Conservation (phyloP, 1,139 yeast species). For the Blastobotrys proliferans region DNA sequence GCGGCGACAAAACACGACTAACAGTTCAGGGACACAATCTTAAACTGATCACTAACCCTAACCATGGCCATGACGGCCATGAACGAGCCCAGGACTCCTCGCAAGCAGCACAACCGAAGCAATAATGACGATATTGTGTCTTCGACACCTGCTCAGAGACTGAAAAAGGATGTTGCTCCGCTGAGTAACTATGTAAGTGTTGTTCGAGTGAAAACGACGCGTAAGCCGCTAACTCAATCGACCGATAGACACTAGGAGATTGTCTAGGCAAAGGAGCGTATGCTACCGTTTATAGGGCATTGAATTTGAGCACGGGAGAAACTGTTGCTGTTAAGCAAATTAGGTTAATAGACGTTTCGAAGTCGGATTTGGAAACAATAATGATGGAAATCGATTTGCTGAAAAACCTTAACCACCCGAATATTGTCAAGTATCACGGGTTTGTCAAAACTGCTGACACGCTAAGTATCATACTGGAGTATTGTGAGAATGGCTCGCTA, state of each 20-base stretch:
- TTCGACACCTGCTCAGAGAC: constrained; percentile 23
- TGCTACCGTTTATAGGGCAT: constrained; percentile 68
- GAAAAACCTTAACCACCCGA: constrained; percentile 74
- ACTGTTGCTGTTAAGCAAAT: constrained; percentile 86
- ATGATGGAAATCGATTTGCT: constrained; percentile 47
- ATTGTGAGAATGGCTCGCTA: constrained; percentile 83
- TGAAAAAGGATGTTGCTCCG: constrained; percentile 17
- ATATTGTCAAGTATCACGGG: constrained; percentile 88
- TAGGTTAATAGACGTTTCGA: constrained; percentile 42
- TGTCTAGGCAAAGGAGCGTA: constrained; percentile 76
- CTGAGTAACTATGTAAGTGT: constrained; percentile 20
- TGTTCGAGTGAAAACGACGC: background rate
- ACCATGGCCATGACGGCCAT: constrained; percentile 6
- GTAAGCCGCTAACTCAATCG: constrained; percentile 3
- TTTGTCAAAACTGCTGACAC: constrained; percentile 66
- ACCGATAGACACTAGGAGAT: constrained; percentile 42
- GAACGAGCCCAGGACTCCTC: constrained; percentile 9
- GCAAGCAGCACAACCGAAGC: background rate
- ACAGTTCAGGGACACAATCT: no score
- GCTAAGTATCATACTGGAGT: constrained; percentile 72
- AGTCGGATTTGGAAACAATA: constrained; percentile 35
- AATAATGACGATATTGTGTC: constrained; percentile 15
- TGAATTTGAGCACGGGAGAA: constrained; percentile 59
- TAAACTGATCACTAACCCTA: no score
- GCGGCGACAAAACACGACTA: no score